Percentiles rank a stretch among this genome's conserved stretches.
phyloP scores from a whole-genome alignment of 1,139 yeast species.

The Diutina scorzettiae region DNA sequence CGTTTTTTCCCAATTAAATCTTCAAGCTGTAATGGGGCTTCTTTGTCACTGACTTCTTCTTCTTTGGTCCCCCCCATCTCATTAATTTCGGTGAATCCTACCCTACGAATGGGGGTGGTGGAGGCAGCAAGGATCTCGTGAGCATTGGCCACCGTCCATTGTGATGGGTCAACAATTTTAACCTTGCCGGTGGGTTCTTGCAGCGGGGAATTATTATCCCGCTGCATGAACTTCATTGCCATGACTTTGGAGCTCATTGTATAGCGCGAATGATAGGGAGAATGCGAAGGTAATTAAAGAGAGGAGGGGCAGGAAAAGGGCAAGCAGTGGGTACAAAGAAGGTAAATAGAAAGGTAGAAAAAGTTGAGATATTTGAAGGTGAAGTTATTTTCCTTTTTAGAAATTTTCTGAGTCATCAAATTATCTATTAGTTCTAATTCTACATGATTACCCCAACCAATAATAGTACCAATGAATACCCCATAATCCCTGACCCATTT shows the following conservation, averaged over 20 bases:
- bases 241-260: constrained; percentile 2
- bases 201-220: neutral
- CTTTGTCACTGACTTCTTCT: neutral
- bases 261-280: neutral
- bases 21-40: neutral
- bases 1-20: neutral
- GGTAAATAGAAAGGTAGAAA: too few species aligned
- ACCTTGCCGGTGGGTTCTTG: neutral
- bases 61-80: neutral
- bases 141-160: constrained; percentile 1
- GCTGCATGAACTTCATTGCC: constrained; percentile 6
- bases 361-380: too few species aligned
- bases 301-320: too few species aligned
- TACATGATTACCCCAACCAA: too few species aligned
- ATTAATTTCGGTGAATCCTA: constrained; percentile 2
- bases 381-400: too few species aligned
- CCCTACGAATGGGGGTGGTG: neutral
- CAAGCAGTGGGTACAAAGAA: too few species aligned
- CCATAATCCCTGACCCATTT: too few species aligned
- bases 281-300: too few species aligned
- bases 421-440: too few species aligned
- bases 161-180: constrained; percentile 1
- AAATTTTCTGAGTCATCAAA: too few species aligned
- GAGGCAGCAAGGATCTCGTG: neutral
- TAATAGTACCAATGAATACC: too few species aligned